Conservation (phyloP, 2,329 filamentous ascomycete genomes). For the Xylariaceae sp. region DNA sequence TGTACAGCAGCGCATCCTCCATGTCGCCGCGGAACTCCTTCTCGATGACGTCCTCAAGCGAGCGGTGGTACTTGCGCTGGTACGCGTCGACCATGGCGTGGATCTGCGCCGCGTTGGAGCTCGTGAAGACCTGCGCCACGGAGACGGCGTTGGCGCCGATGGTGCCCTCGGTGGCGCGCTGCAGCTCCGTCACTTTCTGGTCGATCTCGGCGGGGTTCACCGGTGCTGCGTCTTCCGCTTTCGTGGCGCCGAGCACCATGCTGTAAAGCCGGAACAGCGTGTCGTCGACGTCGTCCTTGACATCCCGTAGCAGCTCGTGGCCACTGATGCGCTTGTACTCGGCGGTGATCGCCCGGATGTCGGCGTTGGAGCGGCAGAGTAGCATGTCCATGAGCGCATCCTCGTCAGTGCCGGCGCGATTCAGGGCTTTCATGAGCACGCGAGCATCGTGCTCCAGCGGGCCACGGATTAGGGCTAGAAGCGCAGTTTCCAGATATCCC, state of each 20-base stretch:
- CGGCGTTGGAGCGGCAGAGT: conserved; percentile 31
- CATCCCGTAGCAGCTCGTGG: conserved; percentile 25
- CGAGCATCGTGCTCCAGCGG: conserved; percentile 30
- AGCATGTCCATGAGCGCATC: conserved; percentile 31
- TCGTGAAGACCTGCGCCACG: too few relatives aligned
- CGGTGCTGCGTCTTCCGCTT: too few relatives aligned
- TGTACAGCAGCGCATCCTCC: too few relatives aligned
- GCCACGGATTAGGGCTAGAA: conserved; percentile 27
- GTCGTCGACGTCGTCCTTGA: conserved; percentile 29
- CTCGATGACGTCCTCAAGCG: too few relatives aligned
- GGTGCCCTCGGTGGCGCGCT: too few relatives aligned
- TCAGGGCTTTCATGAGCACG: conserved; percentile 26
- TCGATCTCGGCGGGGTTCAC: too few relatives aligned
- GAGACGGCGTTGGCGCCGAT: too few relatives aligned
- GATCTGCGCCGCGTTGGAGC: too few relatives aligned
- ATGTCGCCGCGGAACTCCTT: too few relatives aligned
- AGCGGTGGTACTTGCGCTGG: too few relatives aligned
- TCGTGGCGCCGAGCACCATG: conserved; percentile 26
- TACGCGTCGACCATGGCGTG: too few relatives aligned
- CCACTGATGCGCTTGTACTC: conserved; percentile 26
- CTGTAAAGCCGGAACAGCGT: conserved; percentile 29
- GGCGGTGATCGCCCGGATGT: conserved; percentile 27
- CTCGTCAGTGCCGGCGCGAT: conserved; percentile 29
- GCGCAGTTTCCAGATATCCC: background rate
- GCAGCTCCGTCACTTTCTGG: too few relatives aligned